These are phyloP conservation scores for Meredithiella fracta DNA, from an alignment of 2,329 filamentous ascomycete genomes.

Conservation along the genomic window DNA sequence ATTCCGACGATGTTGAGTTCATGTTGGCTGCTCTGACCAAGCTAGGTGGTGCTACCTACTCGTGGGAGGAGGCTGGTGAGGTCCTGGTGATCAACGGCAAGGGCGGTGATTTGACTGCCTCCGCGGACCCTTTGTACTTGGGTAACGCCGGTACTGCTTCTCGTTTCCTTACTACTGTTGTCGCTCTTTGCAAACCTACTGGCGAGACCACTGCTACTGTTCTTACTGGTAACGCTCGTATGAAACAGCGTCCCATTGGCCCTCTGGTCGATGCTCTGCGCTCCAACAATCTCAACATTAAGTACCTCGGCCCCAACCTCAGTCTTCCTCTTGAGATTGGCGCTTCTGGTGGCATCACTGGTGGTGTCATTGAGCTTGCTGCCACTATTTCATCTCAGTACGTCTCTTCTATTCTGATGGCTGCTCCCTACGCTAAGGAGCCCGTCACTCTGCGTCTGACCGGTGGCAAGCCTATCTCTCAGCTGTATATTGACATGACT, in stretches of 20 bases:
- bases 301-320: conserved; percentile 68
- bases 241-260: conserved; percentile 91
- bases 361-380: conserved; percentile 77
- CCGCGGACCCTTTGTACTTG: conserved; percentile 64
- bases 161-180: conserved; percentile 83
- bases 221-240: conserved; percentile 82
- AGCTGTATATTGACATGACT: conserved; percentile 97
- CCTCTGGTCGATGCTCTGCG: conserved; percentile 80
- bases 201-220: conserved; percentile 48
- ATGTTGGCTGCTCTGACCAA: conserved; percentile 87
- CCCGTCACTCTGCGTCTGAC: conserved; percentile 80
- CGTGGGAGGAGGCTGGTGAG: conserved; percentile 90
- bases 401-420: conserved; percentile 92
- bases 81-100: conserved; percentile 78
- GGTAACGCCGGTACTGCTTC: conserved; percentile 95
- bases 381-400: conserved; percentile 98
- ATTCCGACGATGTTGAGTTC: conserved; percentile 92
- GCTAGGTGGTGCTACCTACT: conserved; percentile 72
- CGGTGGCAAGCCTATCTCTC: conserved; percentile 93
- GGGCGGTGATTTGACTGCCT: conserved; percentile 69
- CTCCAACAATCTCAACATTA: conserved; percentile 70
- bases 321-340: conserved; percentile 73
- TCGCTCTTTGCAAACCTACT: conserved; percentile 59
- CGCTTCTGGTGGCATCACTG: conserved; percentile 67
- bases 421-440: conserved; percentile 87